phyloP scores from a whole-genome alignment of 192 early-diverging fungal genomes.

The Backusella sp. region DNA sequence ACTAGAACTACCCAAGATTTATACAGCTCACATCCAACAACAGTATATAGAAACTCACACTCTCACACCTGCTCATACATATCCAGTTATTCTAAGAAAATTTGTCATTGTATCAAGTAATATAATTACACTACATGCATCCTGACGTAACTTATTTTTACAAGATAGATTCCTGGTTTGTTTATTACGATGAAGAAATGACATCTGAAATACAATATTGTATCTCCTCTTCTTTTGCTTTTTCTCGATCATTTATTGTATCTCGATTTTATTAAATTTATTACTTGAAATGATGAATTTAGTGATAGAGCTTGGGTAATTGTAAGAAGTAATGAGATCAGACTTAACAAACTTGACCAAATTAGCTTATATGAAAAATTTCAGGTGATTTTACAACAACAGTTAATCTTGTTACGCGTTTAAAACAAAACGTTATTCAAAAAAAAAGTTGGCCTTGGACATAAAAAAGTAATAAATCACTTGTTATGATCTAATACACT shows the following conservation, averaged over 20 bases:
- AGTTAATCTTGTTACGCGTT: not conserved
- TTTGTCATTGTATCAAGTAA: not conserved
- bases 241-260: not conserved
- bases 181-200: not conserved
- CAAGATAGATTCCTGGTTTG: not conserved
- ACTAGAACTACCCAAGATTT: not conserved
- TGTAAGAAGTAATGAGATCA: not conserved
- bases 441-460: not conserved
- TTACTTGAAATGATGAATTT: not conserved
- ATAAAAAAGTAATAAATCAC: not conserved
- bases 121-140: not conserved
- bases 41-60: not conserved
- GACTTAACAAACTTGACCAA: not conserved
- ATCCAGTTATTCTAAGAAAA: not conserved
- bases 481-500: not conserved
- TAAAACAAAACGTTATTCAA: not conserved
- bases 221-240: conserved; percentile 2
- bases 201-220: not conserved
- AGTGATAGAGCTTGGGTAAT: not conserved
- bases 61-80: not conserved
- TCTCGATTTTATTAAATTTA: not conserved
- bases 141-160: not conserved
- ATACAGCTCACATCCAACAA: not conserved
- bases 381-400: conserved; percentile 4
- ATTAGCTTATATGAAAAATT: not conserved